Evolutionary conservation across 768 basidiomycete species (phyloP).

Genomic region (Kwoniella bestiolae): DNA sequence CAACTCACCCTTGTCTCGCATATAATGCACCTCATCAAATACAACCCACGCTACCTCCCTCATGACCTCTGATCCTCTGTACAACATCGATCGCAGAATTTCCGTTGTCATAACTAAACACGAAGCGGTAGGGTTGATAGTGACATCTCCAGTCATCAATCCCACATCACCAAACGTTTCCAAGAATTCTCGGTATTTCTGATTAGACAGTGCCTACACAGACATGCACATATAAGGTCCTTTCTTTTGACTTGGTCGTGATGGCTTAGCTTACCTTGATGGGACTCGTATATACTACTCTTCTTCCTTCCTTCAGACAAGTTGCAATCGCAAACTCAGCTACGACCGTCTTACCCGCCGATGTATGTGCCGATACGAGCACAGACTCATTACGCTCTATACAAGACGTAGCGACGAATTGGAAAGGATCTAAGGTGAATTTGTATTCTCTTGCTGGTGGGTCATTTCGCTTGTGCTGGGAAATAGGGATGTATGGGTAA

Average conservation of each 20-base stretch:
- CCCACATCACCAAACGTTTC: constrained; percentile 98
- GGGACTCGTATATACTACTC: constrained; percentile 98
- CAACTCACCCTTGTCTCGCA: constrained; percentile 81
- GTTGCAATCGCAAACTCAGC: constrained; percentile 99
- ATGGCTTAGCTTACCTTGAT: constrained; percentile 77
- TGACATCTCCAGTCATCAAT: constrained; percentile 99
- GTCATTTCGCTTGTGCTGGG: constrained; percentile 83
- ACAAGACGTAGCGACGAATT: constrained; percentile 88
- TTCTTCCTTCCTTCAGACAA: constrained; percentile 87
- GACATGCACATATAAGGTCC: background rate
- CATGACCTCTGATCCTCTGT: constrained; percentile 98
- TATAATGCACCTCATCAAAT: constrained; percentile 99
- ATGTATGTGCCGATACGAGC: constrained; percentile 96
- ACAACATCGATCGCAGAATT: constrained; percentile 98
- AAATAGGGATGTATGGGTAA: constrained; percentile 87
- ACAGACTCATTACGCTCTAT: constrained; percentile 98
- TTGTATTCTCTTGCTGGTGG: constrained; percentile 93
- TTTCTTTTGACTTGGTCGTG: constrained; percentile 33
- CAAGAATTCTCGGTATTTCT: constrained; percentile 97
- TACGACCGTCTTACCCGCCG: constrained; percentile 98
- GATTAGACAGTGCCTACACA: constrained; percentile 88
- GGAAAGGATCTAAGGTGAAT: constrained; percentile 96
- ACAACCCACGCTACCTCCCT: constrained; percentile 99
- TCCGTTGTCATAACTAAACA: constrained; percentile 99
- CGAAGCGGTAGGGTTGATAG: constrained; percentile 94